Evolutionary conservation across 2,329 filamentous ascomycete genomes (phyloP).

Genomic region (Elsinoe perseae): DNA sequence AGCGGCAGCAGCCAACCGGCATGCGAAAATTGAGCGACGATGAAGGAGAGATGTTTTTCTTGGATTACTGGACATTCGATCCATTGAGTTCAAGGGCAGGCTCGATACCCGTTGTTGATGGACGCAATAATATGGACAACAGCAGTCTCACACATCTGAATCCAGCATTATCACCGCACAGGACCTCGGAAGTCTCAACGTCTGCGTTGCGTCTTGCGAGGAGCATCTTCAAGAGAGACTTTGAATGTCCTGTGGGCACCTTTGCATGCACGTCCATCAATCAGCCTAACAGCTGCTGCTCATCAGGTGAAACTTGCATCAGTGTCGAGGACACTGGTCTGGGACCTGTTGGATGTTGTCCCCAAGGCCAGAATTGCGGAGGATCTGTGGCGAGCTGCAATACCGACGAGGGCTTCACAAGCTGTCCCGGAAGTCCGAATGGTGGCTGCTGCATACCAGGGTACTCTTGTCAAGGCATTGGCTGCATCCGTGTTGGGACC

Average conservation of each 20-base stretch:
- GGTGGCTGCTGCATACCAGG: conserved; percentile 71
- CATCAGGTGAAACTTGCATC: conserved; percentile 58
- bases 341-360: conserved; percentile 69
- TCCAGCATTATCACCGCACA: conserved; percentile 13
- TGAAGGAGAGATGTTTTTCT: conserved; percentile 64
- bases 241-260: conserved; percentile 60
- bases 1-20: conserved; percentile 46
- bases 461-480: conserved; percentile 60
- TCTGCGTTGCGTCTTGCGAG: conserved; percentile 25
- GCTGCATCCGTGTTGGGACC: conserved; percentile 43
- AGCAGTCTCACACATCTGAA: conserved; percentile 1
- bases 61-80: conserved; percentile 54
- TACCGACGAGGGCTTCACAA: conserved; percentile 49
- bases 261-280: conserved; percentile 56
- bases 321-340: conserved; percentile 53
- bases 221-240: conserved; percentile 46
- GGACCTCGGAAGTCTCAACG: neutral
- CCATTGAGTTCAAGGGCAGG: conserved; percentile 18
- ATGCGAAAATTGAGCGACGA: conserved; percentile 66
- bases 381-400: conserved; percentile 56
- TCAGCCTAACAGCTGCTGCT: conserved; percentile 65
- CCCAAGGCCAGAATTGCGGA: conserved; percentile 54
- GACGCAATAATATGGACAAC: neutral
- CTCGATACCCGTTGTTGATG: neutral
- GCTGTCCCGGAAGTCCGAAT: conserved; percentile 57